Percentiles rank a stretch among this genome's conserved stretches.
Evolutionary conservation across 306 rosid species (phyloP).

Genomic region (Abrus precatorius): DNA sequence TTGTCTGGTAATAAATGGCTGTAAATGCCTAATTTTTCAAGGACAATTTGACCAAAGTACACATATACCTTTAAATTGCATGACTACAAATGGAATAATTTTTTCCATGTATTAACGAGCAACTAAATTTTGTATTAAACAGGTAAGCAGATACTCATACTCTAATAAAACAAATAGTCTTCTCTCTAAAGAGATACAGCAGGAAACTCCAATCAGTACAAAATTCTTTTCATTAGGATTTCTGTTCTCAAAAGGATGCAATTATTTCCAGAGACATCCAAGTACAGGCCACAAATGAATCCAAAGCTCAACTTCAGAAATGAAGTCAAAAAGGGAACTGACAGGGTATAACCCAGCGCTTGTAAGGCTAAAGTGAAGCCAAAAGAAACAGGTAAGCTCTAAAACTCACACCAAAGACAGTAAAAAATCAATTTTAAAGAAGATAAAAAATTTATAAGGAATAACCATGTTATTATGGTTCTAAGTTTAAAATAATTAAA

Average conservation of each 20-base stretch:
- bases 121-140: constrained; percentile 14
- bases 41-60: constrained; percentile 5
- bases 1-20: background rate
- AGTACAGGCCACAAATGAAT: constrained; percentile 21
- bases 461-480: background rate
- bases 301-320: constrained; percentile 37
- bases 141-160: background rate
- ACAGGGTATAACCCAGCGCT: background rate
- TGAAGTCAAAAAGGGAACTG: constrained; percentile 5
- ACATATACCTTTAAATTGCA: constrained; percentile 21
- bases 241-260: constrained; percentile 27
- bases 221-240: constrained; percentile 1
- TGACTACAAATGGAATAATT: constrained; percentile 22
- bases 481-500: constrained; percentile 25
- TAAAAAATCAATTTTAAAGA: background rate
- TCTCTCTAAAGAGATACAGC: constrained; percentile 31
- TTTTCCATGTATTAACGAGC: background rate
- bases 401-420: constrained; percentile 14
- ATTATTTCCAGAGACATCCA: constrained; percentile 23
- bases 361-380: constrained; percentile 10
- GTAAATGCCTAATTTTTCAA: constrained; percentile 21
- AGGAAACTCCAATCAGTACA: constrained; percentile 1
- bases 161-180: constrained; percentile 21
- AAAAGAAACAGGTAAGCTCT: background rate
- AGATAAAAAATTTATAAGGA: constrained; percentile 17